phyloP scores from a whole-genome alignment of 805 yeast species.

The Myxozyma geophila region DNA sequence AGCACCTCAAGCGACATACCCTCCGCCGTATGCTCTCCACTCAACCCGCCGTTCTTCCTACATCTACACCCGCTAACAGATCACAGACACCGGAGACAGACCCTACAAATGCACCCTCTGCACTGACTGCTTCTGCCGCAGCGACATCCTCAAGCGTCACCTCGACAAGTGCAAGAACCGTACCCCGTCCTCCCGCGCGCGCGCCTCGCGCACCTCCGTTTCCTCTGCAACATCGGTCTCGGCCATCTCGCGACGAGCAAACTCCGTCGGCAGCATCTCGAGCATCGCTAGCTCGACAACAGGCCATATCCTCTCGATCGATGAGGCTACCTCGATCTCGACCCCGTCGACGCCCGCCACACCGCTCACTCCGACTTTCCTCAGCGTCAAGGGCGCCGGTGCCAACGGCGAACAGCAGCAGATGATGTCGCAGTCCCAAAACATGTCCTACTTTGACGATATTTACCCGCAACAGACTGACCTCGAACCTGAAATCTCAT shows the following conservation, averaged over 20 bases:
- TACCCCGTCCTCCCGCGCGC: slow-evolving; percentile 5
- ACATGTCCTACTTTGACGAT: neutral
- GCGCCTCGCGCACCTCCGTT: neutral
- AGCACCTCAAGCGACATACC: slow-evolving; percentile 81
- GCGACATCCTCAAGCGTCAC: slow-evolving; percentile 81
- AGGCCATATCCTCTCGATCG: neutral
- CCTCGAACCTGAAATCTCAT: neutral
- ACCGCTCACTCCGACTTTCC: slow-evolving; percentile 8
- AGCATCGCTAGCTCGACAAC: neutral
- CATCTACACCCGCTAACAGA: neutral
- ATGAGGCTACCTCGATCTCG: neutral
- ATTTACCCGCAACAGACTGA: neutral
- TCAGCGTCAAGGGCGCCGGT: neutral
- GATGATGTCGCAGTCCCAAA: neutral
- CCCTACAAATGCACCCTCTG: slow-evolving; percentile 81
- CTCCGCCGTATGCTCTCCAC: slow-evolving; percentile 53
- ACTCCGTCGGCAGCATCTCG: slow-evolving; percentile 7
- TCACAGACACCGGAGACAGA: slow-evolving; percentile 70
- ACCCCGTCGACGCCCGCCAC: slow-evolving; percentile 15
- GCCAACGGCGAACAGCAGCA: neutral
- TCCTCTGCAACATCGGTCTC: neutral
- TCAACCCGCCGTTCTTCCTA: no score
- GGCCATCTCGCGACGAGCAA: slow-evolving; percentile 1
- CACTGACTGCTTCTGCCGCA: slow-evolving; percentile 57
- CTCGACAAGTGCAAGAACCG: slow-evolving; percentile 39